Conservation (phyloP, 1,139 yeast genomes). For the Pichia sp. region DNA sequence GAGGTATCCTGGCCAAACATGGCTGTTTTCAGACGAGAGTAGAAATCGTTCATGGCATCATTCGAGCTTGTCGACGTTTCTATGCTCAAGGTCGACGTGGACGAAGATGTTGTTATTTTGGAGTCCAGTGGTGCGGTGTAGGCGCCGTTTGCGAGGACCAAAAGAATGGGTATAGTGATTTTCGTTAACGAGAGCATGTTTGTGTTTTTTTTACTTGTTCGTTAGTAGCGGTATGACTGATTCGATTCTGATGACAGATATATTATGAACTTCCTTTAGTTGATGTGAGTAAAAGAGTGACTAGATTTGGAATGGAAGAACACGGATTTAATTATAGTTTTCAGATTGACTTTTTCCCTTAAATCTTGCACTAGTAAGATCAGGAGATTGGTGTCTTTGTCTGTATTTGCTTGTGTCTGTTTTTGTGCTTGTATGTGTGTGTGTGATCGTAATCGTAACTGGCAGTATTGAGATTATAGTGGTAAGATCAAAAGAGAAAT, state of each 20-base stretch:
- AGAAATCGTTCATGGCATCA: not conserved
- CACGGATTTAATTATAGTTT: not conserved
- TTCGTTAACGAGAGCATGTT: slow-evolving; percentile 1
- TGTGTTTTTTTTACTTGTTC: not conserved
- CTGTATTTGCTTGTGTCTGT: too few species aligned
- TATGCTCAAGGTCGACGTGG: not conserved
- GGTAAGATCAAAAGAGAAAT: too few species aligned
- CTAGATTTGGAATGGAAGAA: not conserved
- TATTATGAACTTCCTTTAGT: not conserved
- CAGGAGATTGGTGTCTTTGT: too few species aligned
- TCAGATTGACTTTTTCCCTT: not conserved
- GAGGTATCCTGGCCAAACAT: not conserved
- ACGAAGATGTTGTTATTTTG: not conserved
- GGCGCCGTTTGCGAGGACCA: not conserved
- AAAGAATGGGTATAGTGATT: slow-evolving; percentile 3
- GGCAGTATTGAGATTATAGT: too few species aligned
- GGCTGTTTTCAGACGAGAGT: not conserved
- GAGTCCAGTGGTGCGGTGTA: not conserved
- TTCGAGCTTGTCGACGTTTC: not conserved
- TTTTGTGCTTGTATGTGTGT: too few species aligned
- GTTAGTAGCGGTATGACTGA: too few species aligned
- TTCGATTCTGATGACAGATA: too few species aligned
- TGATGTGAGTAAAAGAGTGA: slow-evolving; percentile 5
- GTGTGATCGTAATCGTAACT: too few species aligned
- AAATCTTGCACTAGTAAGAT: not conserved